These are phyloP conservation scores for Hypoxylon sp. DNA, from an alignment of 2,329 filamentous ascomycete genomes.

Conservation along the genomic window DNA sequence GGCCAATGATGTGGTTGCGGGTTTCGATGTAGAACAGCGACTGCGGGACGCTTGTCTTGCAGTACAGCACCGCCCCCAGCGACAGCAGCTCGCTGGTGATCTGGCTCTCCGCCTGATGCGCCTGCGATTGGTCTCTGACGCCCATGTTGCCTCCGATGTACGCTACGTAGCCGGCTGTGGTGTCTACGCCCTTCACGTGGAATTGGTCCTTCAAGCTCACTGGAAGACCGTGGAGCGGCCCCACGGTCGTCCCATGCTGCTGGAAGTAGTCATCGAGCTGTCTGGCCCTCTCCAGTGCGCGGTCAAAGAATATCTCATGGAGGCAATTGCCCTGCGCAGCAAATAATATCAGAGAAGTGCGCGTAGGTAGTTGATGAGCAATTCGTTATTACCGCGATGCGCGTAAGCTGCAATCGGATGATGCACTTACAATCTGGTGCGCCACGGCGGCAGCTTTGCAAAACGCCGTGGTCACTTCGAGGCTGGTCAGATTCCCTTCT, in stretches of 20 bases:
- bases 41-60: constrained; percentile 47
- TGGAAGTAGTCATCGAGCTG: constrained; percentile 53
- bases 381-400: too few relatives aligned
- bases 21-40: constrained; percentile 17
- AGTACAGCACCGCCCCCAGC: constrained; percentile 28
- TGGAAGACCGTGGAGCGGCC: constrained; percentile 46
- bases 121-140: constrained; percentile 1
- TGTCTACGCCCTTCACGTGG: constrained; percentile 38
- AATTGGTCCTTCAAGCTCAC: constrained; percentile 44
- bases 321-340: constrained; percentile 39
- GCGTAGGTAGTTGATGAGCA: too few relatives aligned
- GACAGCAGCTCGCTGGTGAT: constrained; percentile 18
- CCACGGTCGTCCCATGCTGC: constrained; percentile 52
- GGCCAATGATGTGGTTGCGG: constrained; percentile 51
- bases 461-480: constrained; percentile 49
- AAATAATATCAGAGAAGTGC: neutral
- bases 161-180: constrained; percentile 39
- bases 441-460: constrained; percentile 58
- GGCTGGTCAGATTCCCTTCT: constrained; percentile 23
- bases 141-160: constrained; percentile 23
- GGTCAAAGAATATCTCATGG: constrained; percentile 44
- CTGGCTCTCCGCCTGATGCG: constrained; percentile 13
- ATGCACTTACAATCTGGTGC: constrained; percentile 51
- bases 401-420: constrained; percentile 4
- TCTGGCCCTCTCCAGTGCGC: constrained; percentile 47